A percentile compares a stretch with the other conserved stretches of the same genome.
These are phyloP conservation scores for Sporothrix euskadiensis DNA, from an alignment of 2,329 filamentous ascomycete genomes.

Conservation along the genomic window DNA sequence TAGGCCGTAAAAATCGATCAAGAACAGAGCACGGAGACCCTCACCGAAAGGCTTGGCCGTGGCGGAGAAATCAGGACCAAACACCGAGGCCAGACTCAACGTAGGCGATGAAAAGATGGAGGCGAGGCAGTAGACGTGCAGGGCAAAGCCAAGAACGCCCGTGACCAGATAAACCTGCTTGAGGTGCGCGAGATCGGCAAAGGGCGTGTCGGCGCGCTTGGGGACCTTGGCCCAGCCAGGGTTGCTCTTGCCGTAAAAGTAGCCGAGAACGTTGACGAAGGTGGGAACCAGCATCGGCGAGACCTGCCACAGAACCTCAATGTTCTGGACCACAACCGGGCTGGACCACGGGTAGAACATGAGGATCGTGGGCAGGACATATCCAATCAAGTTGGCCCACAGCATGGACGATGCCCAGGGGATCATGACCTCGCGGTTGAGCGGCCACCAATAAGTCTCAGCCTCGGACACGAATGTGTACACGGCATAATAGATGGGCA, in stretches of 20 bases:
- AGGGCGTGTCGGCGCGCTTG: slow-evolving; percentile 15
- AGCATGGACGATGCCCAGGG: slow-evolving; percentile 24
- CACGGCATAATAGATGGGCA: slow-evolving; percentile 27
- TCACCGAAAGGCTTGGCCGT: slow-evolving; percentile 19
- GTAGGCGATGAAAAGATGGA: background rate
- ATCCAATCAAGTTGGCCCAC: slow-evolving; percentile 26
- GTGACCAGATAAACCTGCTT: slow-evolving; percentile 21
- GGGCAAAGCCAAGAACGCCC: slow-evolving; percentile 8
- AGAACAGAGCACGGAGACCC: slow-evolving; percentile 24
- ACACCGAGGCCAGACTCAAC: slow-evolving; percentile 2
- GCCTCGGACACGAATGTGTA: slow-evolving; percentile 25
- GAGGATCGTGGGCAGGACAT: slow-evolving; percentile 29
- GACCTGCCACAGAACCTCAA: slow-evolving; percentile 31
- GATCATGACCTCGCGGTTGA: slow-evolving; percentile 23
- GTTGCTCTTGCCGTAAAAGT: background rate
- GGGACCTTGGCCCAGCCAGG: background rate
- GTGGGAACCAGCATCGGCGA: slow-evolving; percentile 28
- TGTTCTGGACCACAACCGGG: slow-evolving; percentile 26
- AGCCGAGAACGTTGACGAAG: slow-evolving; percentile 21
- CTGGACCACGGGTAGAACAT: slow-evolving; percentile 28
- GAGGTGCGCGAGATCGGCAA: slow-evolving; percentile 23
- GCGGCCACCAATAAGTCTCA: slow-evolving; percentile 28
- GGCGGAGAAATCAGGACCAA: slow-evolving; percentile 22
- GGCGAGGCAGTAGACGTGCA: slow-evolving; percentile 18
- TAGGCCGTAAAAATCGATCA: slow-evolving; percentile 25